A percentile compares a stretch with the other conserved stretches of the same genome.
Conservation (phyloP, 768 basidiomycete genomes). For the Naganishia antarctica region DNA sequence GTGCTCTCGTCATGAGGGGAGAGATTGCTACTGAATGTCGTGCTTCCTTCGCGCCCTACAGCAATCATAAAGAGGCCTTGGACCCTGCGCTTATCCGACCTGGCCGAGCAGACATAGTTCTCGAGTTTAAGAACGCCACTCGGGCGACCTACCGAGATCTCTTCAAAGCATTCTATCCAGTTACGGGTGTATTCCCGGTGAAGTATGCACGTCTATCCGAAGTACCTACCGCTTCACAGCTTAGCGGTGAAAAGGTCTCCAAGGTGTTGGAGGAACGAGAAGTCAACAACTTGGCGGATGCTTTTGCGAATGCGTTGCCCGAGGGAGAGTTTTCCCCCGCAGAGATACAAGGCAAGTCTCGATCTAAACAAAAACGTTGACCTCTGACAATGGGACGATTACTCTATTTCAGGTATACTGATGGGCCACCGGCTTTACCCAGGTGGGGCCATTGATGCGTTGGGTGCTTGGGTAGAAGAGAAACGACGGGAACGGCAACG, state of each 20-base stretch:
- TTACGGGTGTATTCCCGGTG: not conserved
- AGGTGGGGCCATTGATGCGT: conserved; percentile 9
- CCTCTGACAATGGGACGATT: too few species aligned
- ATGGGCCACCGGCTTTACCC: conserved; percentile 25
- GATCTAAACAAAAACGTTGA: too few species aligned
- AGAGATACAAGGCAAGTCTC: conserved; percentile 73
- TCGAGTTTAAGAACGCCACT: conserved; percentile 75
- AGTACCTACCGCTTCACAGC: not conserved
- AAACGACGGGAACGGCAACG: conserved; percentile 9
- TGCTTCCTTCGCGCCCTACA: too few species aligned
- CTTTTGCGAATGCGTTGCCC: conserved; percentile 60
- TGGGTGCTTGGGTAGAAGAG: conserved; percentile 7
- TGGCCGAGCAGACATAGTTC: conserved; percentile 77
- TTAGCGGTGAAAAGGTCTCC: not conserved
- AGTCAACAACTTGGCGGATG: conserved; percentile 53
- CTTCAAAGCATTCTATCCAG: conserved; percentile 69
- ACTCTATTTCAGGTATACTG: conserved; percentile 13
- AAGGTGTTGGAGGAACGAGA: not conserved
- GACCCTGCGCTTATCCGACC: conserved; percentile 90
- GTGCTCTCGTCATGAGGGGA: too few species aligned
- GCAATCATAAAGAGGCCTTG: conserved; percentile 75
- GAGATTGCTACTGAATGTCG: too few species aligned
- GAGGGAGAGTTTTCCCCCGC: conserved; percentile 86
- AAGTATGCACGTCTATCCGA: not conserved
- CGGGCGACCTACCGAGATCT: conserved; percentile 67